phyloP scores from a whole-genome alignment of 768 basidiomycete species.

The Mycena olivaceomarginata region DNA sequence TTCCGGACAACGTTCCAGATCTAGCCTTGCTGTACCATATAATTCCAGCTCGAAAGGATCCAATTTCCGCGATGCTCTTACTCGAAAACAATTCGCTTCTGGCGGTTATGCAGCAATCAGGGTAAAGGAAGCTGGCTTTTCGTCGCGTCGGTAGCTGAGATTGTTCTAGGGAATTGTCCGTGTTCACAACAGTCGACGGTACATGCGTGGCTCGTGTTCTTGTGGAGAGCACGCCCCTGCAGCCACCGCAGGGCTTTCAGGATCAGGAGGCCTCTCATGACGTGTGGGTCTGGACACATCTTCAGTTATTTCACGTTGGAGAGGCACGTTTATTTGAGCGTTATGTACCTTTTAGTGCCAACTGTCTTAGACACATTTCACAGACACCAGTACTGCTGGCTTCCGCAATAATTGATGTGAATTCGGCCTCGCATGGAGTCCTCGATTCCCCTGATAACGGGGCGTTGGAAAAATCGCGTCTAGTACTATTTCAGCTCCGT shows the following conservation, averaged over 20 bases:
- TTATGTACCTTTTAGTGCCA: slow-evolving; percentile 9
- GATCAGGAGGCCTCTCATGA: slow-evolving; percentile 57
- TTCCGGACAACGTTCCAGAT: slow-evolving; percentile 49
- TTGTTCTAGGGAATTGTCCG: slow-evolving; percentile 67
- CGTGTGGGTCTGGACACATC: slow-evolving; percentile 65
- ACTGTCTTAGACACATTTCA: slow-evolving; percentile 31
- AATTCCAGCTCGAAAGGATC: slow-evolving; percentile 67
- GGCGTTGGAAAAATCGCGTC: slow-evolving; percentile 60
- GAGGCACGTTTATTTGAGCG: slow-evolving; percentile 57
- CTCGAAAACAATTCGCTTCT: slow-evolving; percentile 66
- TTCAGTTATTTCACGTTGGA: slow-evolving; percentile 59
- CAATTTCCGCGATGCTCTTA: slow-evolving; percentile 66
- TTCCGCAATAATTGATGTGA: slow-evolving; percentile 65
- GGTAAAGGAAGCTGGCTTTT: slow-evolving; percentile 63
- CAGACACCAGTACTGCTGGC: slow-evolving; percentile 66
- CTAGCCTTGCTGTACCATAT: slow-evolving; percentile 64
- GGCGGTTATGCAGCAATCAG: slow-evolving; percentile 76
- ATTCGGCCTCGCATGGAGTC: slow-evolving; percentile 52
- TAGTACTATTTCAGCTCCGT: slow-evolving; percentile 62
- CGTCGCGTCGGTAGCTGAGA: background rate
- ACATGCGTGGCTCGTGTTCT: slow-evolving; percentile 54
- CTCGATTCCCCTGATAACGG: slow-evolving; percentile 56
- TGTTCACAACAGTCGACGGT: slow-evolving; percentile 75
- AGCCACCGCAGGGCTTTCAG: slow-evolving; percentile 56
- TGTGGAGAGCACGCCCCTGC: slow-evolving; percentile 51